Conservation (phyloP, 2,329 filamentous ascomycete genomes). For the Parastagonospora nodorum region DNA sequence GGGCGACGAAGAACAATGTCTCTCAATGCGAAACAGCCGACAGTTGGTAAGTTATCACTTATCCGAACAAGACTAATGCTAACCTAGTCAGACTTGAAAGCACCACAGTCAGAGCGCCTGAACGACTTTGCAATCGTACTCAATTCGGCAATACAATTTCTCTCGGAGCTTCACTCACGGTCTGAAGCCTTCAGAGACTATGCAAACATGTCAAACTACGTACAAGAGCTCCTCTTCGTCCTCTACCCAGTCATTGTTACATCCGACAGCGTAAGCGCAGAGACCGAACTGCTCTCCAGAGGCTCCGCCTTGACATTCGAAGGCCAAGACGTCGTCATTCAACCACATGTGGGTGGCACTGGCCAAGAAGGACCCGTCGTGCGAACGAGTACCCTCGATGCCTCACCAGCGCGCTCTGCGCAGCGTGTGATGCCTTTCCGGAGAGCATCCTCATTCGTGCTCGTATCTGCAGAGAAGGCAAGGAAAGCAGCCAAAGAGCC, state of each 20-base stretch:
- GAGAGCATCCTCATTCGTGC: slow-evolving; percentile 87
- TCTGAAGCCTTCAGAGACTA: slow-evolving; percentile 84
- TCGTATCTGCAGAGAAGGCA: slow-evolving; percentile 74
- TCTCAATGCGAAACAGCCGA: slow-evolving; percentile 61
- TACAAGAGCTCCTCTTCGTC: slow-evolving; percentile 76
- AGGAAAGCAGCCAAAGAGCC: slow-evolving; percentile 62
- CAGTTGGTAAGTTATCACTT: slow-evolving; percentile 29
- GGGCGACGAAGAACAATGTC: slow-evolving; percentile 68
- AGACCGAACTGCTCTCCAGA: slow-evolving; percentile 84
- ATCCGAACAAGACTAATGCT: slow-evolving; percentile 2
- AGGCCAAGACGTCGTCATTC: slow-evolving; percentile 81
- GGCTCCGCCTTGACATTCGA: slow-evolving; percentile 83
- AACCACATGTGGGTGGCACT: slow-evolving; percentile 69
- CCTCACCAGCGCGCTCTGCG: slow-evolving; percentile 36
- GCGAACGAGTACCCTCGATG: slow-evolving; percentile 67
- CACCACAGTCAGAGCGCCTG: slow-evolving; percentile 47
- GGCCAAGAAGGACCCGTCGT: slow-evolving; percentile 68
- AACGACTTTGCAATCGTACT: slow-evolving; percentile 69
- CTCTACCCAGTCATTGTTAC: slow-evolving; percentile 89
- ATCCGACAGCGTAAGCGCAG: slow-evolving; percentile 79
- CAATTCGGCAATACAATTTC: slow-evolving; percentile 76
- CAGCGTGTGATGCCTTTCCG: slow-evolving; percentile 67
- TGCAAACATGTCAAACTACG: slow-evolving; percentile 76
- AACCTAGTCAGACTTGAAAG: slow-evolving; percentile 33
- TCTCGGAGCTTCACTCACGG: slow-evolving; percentile 76